Percentiles rank a stretch among this genome's conserved stretches.
These are phyloP conservation scores for Monosporascus ibericus DNA, from an alignment of 2,329 filamentous ascomycete genomes.

Conservation along the genomic window DNA sequence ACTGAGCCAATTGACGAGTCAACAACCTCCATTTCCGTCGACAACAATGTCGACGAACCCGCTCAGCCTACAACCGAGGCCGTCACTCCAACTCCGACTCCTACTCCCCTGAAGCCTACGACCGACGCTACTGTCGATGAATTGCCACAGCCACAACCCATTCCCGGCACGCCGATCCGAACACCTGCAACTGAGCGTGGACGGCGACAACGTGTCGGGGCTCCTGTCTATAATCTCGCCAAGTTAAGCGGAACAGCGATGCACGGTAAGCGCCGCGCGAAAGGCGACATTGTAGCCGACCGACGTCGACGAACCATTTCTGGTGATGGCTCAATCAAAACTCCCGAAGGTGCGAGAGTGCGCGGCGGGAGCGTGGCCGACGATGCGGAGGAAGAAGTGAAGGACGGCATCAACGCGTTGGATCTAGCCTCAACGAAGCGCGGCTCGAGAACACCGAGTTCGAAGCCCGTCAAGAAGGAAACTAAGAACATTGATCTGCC, in stretches of 20 bases:
- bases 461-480: constrained; percentile 27
- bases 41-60: constrained; percentile 12
- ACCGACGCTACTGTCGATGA: background rate
- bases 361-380: constrained; percentile 14
- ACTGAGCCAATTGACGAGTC: constrained; percentile 36
- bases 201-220: constrained; percentile 47
- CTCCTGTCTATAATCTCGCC: constrained; percentile 62
- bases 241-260: constrained; percentile 56
- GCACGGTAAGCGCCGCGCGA: constrained; percentile 51
- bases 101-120: background rate
- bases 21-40: constrained; percentile 14
- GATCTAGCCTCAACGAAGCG: constrained; percentile 37
- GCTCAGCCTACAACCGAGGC: constrained; percentile 1
- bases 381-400: constrained; percentile 18
- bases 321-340: constrained; percentile 29
- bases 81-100: background rate
- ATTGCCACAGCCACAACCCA: constrained; percentile 1
- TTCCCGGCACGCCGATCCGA: constrained; percentile 13
- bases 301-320: constrained; percentile 41
- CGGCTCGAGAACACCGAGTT: constrained; percentile 28
- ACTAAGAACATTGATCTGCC: constrained; percentile 11
- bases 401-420: constrained; percentile 40
- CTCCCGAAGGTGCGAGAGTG: constrained; percentile 16
- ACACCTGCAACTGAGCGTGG: constrained; percentile 37
- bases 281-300: constrained; percentile 40